These are phyloP conservation scores for Pseudogymnoascus sp. DNA, from an alignment of 2,329 filamentous ascomycete species.

Conservation along the genomic window DNA sequence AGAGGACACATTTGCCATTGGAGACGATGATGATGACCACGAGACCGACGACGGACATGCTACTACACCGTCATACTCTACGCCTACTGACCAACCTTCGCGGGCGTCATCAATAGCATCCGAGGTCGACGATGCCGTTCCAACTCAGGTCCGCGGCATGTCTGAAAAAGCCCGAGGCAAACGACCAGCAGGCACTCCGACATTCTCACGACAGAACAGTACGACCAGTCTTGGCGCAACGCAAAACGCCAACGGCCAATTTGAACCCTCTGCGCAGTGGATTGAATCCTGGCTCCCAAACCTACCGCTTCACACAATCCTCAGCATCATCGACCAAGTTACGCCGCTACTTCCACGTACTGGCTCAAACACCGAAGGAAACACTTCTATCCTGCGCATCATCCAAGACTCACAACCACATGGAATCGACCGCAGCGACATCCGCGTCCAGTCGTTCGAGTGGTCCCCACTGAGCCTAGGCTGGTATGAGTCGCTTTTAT, in stretches of 20 bases:
- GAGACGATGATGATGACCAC: constrained; percentile 61
- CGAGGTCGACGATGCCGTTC: constrained; percentile 67
- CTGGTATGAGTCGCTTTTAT: constrained; percentile 93
- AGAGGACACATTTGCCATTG: constrained; percentile 78
- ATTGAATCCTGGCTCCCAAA: constrained; percentile 93
- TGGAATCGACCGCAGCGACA: constrained; percentile 65
- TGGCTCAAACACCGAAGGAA: constrained; percentile 39
- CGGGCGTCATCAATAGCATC: constrained; percentile 63
- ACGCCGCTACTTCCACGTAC: constrained; percentile 43
- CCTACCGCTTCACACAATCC: constrained; percentile 77
- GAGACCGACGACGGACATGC: constrained; percentile 44
- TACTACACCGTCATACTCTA: constrained; percentile 55
- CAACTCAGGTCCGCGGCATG: constrained; percentile 80
- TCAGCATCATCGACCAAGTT: constrained; percentile 67
- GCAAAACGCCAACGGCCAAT: constrained; percentile 42
- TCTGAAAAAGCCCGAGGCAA: constrained; percentile 96
- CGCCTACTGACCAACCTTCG: constrained; percentile 55
- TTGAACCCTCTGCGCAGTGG: constrained; percentile 76
- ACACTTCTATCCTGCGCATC: constrained; percentile 42
- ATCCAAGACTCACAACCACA: constrained; percentile 58
- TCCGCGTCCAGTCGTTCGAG: constrained; percentile 82
- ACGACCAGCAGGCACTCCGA: constrained; percentile 75
- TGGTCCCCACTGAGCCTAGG: constrained; percentile 86
- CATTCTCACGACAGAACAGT: constrained; percentile 86
- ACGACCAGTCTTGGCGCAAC: constrained; percentile 58